Base-by-base conservation (phyloP, 2,329 filamentous ascomycete species). In the Falciphora oryzae region DNA sequence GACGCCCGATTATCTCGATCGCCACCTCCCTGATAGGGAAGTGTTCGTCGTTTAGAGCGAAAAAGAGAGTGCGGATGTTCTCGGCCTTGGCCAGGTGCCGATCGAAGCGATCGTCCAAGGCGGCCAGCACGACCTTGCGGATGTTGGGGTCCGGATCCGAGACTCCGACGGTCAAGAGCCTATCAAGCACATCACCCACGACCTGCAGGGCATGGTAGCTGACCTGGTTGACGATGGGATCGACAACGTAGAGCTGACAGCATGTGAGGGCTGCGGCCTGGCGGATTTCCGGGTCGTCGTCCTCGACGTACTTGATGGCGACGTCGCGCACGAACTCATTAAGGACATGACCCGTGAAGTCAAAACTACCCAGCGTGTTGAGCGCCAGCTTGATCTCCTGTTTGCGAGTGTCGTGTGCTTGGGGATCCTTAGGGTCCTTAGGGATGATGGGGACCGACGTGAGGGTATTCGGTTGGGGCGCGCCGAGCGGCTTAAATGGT, bases 301-400 rank as follows among this genome's bases (percentile, higher is more conserved):
- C 95, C 70, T 99, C 94, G 57, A 99, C 94, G 71, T 97, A 99
- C 75, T 94, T 95, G 73, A 99, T 96, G 4, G 96, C 95, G 62
- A 99, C 95, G 73, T 99, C 95, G 29, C 95, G 91, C 32, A 99
- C 95, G 70, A 99, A 99, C 74, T 99, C 96, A 71, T 99, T 99
- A 22, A 99, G 80, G 22, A 97, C 90, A 72, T 98, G 93, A 2
- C 92, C 89, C 64, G 84, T 89, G 73, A 99, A 99, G 75, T 99
- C 95, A 72, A 99, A 99, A 73, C 93, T 97, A n/a, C 95, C 96
- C 0, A 99, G 82, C 0, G 96, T 99, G 71, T 96, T 93, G 22
- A 99, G 83, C 4, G 95, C 95, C 63, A 99, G 82, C 68, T 96
- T 96, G 67, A 99, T 91, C 74, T 99, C 94, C 11, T 88, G 83